A percentile compares a stretch with the other conserved stretches of the same genome.
Conservation (phyloP, 1,284 basidiomycete species). For the Afroboletus lepidellus region DNA sequence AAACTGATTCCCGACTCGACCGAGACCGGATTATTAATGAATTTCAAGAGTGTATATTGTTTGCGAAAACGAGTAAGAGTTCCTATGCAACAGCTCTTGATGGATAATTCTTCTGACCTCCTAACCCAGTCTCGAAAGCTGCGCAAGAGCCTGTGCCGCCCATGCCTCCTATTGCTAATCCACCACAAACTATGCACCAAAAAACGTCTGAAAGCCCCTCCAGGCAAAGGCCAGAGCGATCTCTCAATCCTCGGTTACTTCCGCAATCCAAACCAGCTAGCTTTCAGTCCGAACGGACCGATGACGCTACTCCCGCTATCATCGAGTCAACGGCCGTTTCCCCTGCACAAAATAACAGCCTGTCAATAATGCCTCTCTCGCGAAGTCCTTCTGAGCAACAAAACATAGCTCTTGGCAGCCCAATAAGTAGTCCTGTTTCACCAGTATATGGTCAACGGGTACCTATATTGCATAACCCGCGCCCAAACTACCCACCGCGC, state of each 20-base stretch:
- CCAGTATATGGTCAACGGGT: constrained; percentile 25
- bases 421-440: constrained; percentile 15
- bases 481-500: constrained; percentile 14
- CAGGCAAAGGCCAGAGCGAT: constrained; percentile 27
- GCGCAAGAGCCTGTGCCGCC: constrained; percentile 62
- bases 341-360: constrained; percentile 2
- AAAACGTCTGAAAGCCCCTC: background rate
- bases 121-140: constrained; percentile 49
- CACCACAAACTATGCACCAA: constrained; percentile 11
- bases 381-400: constrained; percentile 8
- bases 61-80: constrained; percentile 68
- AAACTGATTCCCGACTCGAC: constrained; percentile 58
- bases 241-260: constrained; percentile 18
- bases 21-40: constrained; percentile 73
- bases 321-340: background rate
- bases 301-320: background rate
- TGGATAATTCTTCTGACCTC: constrained; percentile 3
- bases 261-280: constrained; percentile 2
- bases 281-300: background rate
- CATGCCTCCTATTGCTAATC: constrained; percentile 41
- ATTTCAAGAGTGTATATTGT: constrained; percentile 82
- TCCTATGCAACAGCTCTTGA: background rate
- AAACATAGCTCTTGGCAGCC: background rate
- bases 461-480: constrained; percentile 21
- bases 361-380: constrained; percentile 2